phyloP scores from a whole-genome alignment of 108 stramenopile genomes.

The Nitzschia sp. region DNA sequence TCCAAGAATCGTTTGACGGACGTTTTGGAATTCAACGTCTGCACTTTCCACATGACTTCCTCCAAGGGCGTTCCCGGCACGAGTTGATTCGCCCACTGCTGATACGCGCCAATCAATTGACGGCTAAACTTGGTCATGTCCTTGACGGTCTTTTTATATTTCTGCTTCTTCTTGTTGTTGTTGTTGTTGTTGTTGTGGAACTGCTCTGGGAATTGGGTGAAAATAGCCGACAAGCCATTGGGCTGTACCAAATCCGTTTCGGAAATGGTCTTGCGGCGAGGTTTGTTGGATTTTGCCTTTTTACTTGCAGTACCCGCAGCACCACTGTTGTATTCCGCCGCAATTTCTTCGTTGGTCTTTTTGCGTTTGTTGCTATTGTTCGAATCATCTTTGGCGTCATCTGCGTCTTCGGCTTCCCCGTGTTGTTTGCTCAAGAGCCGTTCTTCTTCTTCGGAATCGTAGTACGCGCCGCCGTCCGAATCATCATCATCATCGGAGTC shows the following conservation, averaged over 20 bases:
- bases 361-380: conserved; percentile 20
- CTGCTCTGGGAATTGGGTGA: conserved; percentile 31
- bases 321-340: conserved; percentile 43
- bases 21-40: conserved; percentile 48
- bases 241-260: conserved; percentile 10
- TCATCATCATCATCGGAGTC: conserved; percentile 17
- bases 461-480: conserved; percentile 3
- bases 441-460: conserved; percentile 58
- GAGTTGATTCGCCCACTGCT: conserved; percentile 46
- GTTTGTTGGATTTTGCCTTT: conserved; percentile 22
- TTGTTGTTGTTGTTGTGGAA: conserved; percentile 25
- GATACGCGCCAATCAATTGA: conserved; percentile 50
- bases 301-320: conserved; percentile 11
- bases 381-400: conserved; percentile 12
- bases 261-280: neutral
- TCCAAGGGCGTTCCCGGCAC: conserved; percentile 58
- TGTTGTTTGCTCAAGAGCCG: conserved; percentile 50
- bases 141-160: conserved; percentile 32
- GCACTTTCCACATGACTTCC: conserved; percentile 57
- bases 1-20: conserved; percentile 57
- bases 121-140: conserved; percentile 38
- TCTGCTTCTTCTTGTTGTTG: conserved; percentile 26
- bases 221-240: conserved; percentile 21
- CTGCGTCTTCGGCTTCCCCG: conserved; percentile 51
- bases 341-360: conserved; percentile 33